Evolutionary conservation across 768 basidiomycete species (phyloP).

Genomic region (Rhizopogon vesiculosus): DNA sequence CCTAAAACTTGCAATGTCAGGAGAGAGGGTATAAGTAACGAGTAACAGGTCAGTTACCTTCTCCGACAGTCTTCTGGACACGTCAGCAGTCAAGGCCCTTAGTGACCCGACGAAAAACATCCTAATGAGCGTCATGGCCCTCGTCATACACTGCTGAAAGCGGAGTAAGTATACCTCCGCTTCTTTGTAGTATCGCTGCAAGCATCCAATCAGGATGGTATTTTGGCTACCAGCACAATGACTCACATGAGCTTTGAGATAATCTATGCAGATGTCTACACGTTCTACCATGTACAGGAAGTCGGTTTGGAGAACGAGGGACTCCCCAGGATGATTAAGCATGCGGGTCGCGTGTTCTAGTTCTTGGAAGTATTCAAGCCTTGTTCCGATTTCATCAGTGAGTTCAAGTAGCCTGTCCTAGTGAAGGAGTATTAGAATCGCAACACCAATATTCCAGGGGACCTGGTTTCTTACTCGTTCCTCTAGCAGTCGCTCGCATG

Average conservation of each 20-base stretch:
- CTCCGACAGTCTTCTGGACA: conserved; percentile 69
- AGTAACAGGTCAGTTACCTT: conserved; percentile 39
- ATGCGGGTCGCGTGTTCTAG: conserved; percentile 90
- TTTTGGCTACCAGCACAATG: background rate
- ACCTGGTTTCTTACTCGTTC: conserved; percentile 63
- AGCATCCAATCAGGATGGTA: background rate
- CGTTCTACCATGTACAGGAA: conserved; percentile 96
- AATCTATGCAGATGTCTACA: conserved; percentile 92
- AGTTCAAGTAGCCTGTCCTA: conserved; percentile 75
- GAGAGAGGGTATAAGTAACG: background rate
- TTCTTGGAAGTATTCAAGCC: conserved; percentile 92
- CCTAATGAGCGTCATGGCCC: conserved; percentile 96
- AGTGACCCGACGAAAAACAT: conserved; percentile 93
- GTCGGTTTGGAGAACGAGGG: conserved; percentile 84
- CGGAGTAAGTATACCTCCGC: conserved; percentile 93
- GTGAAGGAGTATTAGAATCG: background rate
- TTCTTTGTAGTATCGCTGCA: conserved; percentile 85
- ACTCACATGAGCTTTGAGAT: conserved; percentile 79
- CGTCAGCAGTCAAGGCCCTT: conserved; percentile 71
- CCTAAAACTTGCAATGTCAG: conserved; percentile 33
- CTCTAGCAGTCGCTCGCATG: conserved; percentile 84
- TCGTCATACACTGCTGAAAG: conserved; percentile 97
- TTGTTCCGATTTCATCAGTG: conserved; percentile 76
- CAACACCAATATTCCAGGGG: background rate
- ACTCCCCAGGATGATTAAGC: conserved; percentile 91